phyloP scores from a whole-genome alignment of 2,329 filamentous ascomycete genomes.

The Pezizomycotina sp. region DNA sequence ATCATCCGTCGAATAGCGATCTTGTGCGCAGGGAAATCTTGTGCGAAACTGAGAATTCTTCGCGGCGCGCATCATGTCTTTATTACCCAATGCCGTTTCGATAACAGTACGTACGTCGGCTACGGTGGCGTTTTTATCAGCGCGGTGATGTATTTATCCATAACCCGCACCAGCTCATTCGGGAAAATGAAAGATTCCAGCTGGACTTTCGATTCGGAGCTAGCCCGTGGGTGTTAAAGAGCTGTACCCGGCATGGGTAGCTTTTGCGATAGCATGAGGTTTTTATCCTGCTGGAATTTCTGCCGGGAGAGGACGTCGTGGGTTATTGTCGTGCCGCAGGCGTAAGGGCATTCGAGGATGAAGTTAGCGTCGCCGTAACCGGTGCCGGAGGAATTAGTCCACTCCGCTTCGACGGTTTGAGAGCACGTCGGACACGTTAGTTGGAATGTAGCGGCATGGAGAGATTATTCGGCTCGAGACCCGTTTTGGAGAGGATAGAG shows the following conservation, averaged over 20 bases:
- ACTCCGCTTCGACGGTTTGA: slow-evolving; percentile 23
- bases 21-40: slow-evolving; percentile 21
- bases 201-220: slow-evolving; percentile 41
- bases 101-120: slow-evolving; percentile 37
- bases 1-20: slow-evolving; percentile 49
- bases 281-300: slow-evolving; percentile 45
- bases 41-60: slow-evolving; percentile 10
- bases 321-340: slow-evolving; percentile 37
- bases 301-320: slow-evolving; percentile 44
- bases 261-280: slow-evolving; percentile 33
- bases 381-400: slow-evolving; percentile 31
- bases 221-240: no score
- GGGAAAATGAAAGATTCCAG: slow-evolving; percentile 30
- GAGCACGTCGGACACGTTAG: slow-evolving; percentile 14
- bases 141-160: slow-evolving; percentile 41
- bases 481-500: slow-evolving; percentile 16
- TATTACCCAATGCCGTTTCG: slow-evolving; percentile 33
- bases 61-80: slow-evolving; percentile 27
- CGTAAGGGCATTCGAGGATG: slow-evolving; percentile 31
- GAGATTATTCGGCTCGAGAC: slow-evolving; percentile 10
- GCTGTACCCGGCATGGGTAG: slow-evolving; percentile 52
- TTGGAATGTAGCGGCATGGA: slow-evolving; percentile 12
- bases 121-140: slow-evolving; percentile 39
- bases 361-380: slow-evolving; percentile 49
- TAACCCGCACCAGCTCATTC: slow-evolving; percentile 20